These are phyloP conservation scores for Apiospora pterosperma DNA, from an alignment of 2,329 filamentous ascomycete species.

Conservation along the genomic window DNA sequence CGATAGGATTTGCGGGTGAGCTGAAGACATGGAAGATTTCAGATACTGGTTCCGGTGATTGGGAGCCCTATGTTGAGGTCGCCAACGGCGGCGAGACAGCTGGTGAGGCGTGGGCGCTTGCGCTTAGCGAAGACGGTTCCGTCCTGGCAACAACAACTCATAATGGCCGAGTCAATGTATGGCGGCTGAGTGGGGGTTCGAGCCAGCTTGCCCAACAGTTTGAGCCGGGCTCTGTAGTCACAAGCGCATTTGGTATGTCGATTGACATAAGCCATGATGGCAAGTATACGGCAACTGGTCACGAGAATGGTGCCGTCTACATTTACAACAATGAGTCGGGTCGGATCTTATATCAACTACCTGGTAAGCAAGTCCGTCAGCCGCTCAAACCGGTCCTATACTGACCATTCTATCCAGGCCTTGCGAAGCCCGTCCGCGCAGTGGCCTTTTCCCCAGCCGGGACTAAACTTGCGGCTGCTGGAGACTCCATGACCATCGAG, in stretches of 20 bases:
- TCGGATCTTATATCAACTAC: slow-evolving; percentile 79
- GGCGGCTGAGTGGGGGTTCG: slow-evolving; percentile 61
- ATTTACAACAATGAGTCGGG: slow-evolving; percentile 93
- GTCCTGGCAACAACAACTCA: slow-evolving; percentile 85
- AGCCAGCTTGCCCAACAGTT: slow-evolving; percentile 71
- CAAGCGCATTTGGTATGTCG: slow-evolving; percentile 86
- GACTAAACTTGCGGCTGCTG: slow-evolving; percentile 82
- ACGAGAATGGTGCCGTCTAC: slow-evolving; percentile 89
- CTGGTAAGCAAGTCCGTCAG: slow-evolving; percentile 48
- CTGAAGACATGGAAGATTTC: slow-evolving; percentile 75
- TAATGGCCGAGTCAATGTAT: slow-evolving; percentile 85
- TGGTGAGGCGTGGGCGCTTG: slow-evolving; percentile 82
- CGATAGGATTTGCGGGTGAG: slow-evolving; percentile 85
- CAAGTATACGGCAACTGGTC: slow-evolving; percentile 82
- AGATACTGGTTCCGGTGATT: slow-evolving; percentile 57
- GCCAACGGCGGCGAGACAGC: slow-evolving; percentile 32
- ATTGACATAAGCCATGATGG: slow-evolving; percentile 80
- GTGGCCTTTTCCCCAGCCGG: slow-evolving; percentile 85
- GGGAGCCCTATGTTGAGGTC: slow-evolving; percentile 46
- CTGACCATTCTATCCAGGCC: slow-evolving; percentile 47
- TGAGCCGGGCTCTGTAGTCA: slow-evolving; percentile 67
- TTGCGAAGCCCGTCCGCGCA: slow-evolving; percentile 81
- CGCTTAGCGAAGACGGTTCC: slow-evolving; percentile 77
- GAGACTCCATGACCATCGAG: slow-evolving; percentile 83
- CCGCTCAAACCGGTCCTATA: too few relatives aligned